A percentile compares a stretch with the other conserved stretches of the same genome.
These are phyloP conservation scores for Epichloe sylvatica DNA, from an alignment of 2,329 filamentous ascomycete genomes.

Conservation along the genomic window DNA sequence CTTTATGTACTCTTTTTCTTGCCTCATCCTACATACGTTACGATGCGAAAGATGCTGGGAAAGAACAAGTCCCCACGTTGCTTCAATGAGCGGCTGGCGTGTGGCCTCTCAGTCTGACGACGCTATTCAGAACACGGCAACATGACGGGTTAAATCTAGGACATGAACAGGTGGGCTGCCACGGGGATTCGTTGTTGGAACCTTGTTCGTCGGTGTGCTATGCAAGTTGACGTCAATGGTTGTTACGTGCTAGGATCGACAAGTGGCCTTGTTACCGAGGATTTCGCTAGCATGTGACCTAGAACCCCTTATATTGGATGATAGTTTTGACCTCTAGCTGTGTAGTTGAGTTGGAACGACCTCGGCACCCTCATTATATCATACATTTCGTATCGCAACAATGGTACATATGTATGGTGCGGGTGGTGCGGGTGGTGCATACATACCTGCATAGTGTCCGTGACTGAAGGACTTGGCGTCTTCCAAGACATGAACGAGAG, in stretches of 20 bases:
- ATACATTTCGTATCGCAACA: too few species aligned
- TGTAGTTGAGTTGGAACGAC: too few species aligned
- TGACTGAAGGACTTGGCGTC: too few species aligned
- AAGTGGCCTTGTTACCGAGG: too few species aligned
- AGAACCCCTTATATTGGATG: too few species aligned
- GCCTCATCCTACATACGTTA: not conserved
- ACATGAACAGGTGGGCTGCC: conserved; percentile 7
- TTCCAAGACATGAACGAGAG: too few species aligned
- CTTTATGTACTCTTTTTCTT: not conserved
- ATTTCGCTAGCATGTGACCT: too few species aligned
- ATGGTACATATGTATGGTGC: not conserved
- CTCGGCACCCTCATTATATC: too few species aligned
- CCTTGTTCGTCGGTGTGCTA: conserved; percentile 14
- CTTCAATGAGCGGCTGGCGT: conserved; percentile 2
- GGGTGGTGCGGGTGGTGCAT: too few species aligned
- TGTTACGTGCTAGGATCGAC: too few species aligned
- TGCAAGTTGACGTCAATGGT: conserved; percentile 2
- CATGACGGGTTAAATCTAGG: conserved; percentile 9
- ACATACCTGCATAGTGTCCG: too few species aligned
- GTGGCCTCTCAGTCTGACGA: not conserved
- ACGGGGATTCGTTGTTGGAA: conserved; percentile 16
- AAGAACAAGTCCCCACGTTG: conserved; percentile 12
- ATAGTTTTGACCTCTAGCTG: too few species aligned
- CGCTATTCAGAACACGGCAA: conserved; percentile 2
- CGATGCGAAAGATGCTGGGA: not conserved